Conservation (phyloP, 768 basidiomycete genomes). For the Panaeolus cyanescens region DNA sequence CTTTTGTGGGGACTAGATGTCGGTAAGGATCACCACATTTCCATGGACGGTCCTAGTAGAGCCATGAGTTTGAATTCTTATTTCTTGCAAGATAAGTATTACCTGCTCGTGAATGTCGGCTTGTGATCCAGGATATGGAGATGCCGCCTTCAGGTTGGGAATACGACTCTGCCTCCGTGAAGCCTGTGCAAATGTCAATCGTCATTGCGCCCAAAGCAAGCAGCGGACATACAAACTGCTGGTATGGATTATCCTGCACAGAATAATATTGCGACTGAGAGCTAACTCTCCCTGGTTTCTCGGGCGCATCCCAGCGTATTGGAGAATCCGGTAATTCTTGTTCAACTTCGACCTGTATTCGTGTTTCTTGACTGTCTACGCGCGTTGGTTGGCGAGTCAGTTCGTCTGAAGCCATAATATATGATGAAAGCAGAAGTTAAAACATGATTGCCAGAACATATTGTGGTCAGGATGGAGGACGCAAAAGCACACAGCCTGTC, state of each 20-base stretch:
- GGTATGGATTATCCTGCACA: slow-evolving; percentile 1
- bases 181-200: not conserved
- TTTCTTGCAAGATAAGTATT: not conserved
- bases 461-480: no score
- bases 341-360: not conserved
- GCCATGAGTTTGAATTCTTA: not conserved
- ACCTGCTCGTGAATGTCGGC: slow-evolving; percentile 10
- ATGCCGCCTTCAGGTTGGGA: slow-evolving; percentile 10
- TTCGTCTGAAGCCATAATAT: not conserved
- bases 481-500: no score
- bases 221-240: slow-evolving; percentile 4
- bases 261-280: slow-evolving; percentile 8
- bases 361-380: slow-evolving; percentile 2
- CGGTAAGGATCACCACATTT: slow-evolving; percentile 20
- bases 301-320: not conserved
- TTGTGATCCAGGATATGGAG: slow-evolving; percentile 13
- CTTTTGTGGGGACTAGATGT: slow-evolving; percentile 16
- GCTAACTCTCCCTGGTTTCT: not conserved
- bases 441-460: no score
- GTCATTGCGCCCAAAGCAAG: no score
- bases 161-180: slow-evolving; percentile 3
- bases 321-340: not conserved
- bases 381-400: not conserved
- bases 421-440: no score
- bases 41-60: slow-evolving; percentile 21